Percentiles rank a stretch among this genome's conserved stretches.
phyloP scores from a whole-genome alignment of 2,329 filamentous ascomycete genomes.

The Trichoderma oligosporum region DNA sequence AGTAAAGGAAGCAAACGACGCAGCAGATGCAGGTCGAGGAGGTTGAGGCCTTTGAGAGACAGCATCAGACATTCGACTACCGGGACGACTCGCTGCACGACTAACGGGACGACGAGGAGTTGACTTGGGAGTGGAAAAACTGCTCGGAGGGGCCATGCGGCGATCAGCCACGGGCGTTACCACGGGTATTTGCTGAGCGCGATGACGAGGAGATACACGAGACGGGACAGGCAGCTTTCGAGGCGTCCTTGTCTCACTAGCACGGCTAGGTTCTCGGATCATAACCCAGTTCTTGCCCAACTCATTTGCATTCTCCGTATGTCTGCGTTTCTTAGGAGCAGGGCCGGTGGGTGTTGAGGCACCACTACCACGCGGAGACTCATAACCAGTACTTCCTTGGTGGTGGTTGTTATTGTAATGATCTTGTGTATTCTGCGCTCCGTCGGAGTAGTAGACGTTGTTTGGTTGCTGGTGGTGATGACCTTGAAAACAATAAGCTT shows the following conservation, averaged over 20 bases:
- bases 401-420: slow-evolving; percentile 10
- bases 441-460: not conserved
- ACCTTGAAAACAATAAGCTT: slow-evolving; percentile 35
- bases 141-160: slow-evolving; percentile 41
- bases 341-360: slow-evolving; percentile 44
- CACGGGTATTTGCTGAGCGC: slow-evolving; percentile 33
- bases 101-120: slow-evolving; percentile 20
- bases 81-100: slow-evolving; percentile 30
- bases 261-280: slow-evolving; percentile 44
- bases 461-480: not conserved
- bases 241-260: slow-evolving; percentile 25
- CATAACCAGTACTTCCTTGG: slow-evolving; percentile 23
- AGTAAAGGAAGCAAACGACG: slow-evolving; percentile 29
- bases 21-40: slow-evolving; percentile 29
- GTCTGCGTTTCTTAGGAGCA: slow-evolving; percentile 54
- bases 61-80: slow-evolving; percentile 44
- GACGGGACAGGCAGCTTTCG: slow-evolving; percentile 27
- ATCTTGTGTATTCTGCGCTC: not conserved
- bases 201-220: slow-evolving; percentile 30
- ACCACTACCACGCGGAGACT: slow-evolving; percentile 30
- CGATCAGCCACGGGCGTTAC: slow-evolving; percentile 32
- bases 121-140: not conserved
- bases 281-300: slow-evolving; percentile 69
- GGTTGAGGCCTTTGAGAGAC: slow-evolving; percentile 20
- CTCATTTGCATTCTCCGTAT: slow-evolving; percentile 52